A percentile compares a stretch with the other conserved stretches of the same genome.
Evolutionary conservation across 441 rosid genomes (phyloP).

Genomic region (Corymbia calophylla): DNA sequence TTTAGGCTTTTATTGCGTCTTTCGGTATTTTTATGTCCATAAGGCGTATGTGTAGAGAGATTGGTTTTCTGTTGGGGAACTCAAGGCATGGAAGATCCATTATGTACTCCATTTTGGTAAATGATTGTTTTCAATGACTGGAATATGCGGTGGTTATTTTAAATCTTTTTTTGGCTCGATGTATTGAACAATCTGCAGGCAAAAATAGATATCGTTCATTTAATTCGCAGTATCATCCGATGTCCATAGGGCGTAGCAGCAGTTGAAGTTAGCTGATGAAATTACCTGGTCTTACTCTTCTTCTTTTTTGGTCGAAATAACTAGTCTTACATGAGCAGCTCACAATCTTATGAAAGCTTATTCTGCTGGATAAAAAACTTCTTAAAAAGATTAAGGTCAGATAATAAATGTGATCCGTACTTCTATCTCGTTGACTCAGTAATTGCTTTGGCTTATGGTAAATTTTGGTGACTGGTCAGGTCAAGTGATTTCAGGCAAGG

Average conservation of each 20-base stretch:
- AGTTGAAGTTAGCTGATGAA: neutral
- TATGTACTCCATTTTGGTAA: neutral
- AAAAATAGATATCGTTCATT: neutral
- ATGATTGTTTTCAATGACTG: neutral
- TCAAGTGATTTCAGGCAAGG: neutral
- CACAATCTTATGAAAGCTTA: neutral
- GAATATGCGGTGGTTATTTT: neutral
- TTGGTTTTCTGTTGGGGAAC: neutral
- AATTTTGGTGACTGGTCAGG: neutral
- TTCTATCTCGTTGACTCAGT: neutral
- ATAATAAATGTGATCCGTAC: neutral
- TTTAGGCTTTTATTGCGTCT: neutral
- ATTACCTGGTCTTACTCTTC: neutral
- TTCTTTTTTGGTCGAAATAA: too few species aligned
- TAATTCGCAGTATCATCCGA: neutral
- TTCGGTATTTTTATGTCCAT: neutral
- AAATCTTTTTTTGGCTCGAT: neutral
- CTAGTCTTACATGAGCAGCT: neutral
- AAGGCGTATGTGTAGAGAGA: neutral
- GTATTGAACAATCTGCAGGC: neutral
- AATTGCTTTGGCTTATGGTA: neutral
- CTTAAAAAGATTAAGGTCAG: neutral
- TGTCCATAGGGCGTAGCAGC: neutral
- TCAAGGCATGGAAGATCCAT: neutral
- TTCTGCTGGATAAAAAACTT: neutral